Evolutionary conservation across 106 monocot genomes (phyloP).

Genomic region (Allium cepa): DNA sequence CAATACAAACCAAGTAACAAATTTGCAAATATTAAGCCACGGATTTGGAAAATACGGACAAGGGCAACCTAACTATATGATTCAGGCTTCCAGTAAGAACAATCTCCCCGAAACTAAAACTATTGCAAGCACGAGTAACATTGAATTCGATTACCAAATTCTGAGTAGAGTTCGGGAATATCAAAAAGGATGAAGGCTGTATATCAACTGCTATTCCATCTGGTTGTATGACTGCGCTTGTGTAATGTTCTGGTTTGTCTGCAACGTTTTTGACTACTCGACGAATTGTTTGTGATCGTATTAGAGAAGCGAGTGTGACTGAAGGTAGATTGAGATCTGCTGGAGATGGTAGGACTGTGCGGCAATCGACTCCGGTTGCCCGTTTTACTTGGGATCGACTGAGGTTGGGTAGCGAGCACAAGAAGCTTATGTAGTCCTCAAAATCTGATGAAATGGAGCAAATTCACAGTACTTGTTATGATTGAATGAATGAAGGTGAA

Average conservation of each 20-base stretch:
- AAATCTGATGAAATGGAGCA: constrained; percentile 19
- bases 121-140: constrained; percentile 1
- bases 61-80: constrained; percentile 63
- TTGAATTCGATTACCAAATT: constrained; percentile 34
- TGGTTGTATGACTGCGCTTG: constrained; percentile 33
- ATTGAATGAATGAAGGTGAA: no score
- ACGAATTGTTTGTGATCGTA: constrained; percentile 16
- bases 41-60: constrained; percentile 30
- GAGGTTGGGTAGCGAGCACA: constrained; percentile 53
- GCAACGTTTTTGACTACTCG: constrained; percentile 41
- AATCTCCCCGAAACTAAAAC: constrained; percentile 65
- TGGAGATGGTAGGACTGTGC: constrained; percentile 15
- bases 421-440: constrained; percentile 51
- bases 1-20: background rate
- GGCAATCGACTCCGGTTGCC: constrained; percentile 33
- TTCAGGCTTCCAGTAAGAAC: constrained; percentile 55
- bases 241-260: constrained; percentile 41
- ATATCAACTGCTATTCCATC: constrained; percentile 40
- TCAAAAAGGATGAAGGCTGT: constrained; percentile 35
- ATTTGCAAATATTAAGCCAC: background rate
- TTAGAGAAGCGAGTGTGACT: constrained; percentile 49
- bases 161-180: constrained; percentile 34
- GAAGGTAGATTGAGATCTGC: constrained; percentile 74
- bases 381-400: constrained; percentile 14
- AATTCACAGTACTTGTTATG: no score